Evolutionary conservation across 2,329 filamentous ascomycete genomes (phyloP), one percentile per base, ranked within the genome.

Genomic region (Teratosphaeria zuluensis): DNA sequence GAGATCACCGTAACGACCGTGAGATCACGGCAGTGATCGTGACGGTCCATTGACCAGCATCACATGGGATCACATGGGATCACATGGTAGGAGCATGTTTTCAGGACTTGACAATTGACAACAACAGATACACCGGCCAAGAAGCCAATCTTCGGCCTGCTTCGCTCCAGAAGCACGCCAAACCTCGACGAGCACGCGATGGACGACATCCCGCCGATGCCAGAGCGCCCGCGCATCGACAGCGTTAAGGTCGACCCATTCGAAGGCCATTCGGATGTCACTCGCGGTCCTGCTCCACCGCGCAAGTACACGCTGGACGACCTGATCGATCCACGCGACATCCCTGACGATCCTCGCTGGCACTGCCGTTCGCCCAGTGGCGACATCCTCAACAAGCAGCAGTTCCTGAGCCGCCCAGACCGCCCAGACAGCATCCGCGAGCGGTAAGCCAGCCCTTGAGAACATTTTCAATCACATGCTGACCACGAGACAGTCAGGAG

Each of bases 351-450:
- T n/a, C 57, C 57, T 1, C 33, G 33, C 53, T 12, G 16, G 21
- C 61, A 65, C 32, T 58, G 73, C 19, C 64, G 67, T 7, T 68
- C 68, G 19, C 71, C 69, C 4, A 71, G 68, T 54, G 71, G 71
- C 19, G 65, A 70, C 33, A 38, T 71, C 0, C 64, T 73, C 3
- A 59, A 58, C 12, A 59, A 61, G 9, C 64, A 65, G 42, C 56
- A 68, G 33, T 70, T 64, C 55, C 58, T 65, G 9, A 59, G 52
- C 8, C 67, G 67, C 32, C 61, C 62, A 2, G 65, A 69, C 58
- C 69, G 73, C 4, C 72, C 72, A 1, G 54, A 65, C 32, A 69
- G 69, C 38, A 66, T 75, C 51, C 62, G 69, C 31, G 73, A 75
- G 64, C 65, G 73, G 19, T 48, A 21, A 48, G 42, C 21, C 21